Evolutionary conservation across 306 rosid species (phyloP).

Genomic region (Lathyrus aphaca): DNA sequence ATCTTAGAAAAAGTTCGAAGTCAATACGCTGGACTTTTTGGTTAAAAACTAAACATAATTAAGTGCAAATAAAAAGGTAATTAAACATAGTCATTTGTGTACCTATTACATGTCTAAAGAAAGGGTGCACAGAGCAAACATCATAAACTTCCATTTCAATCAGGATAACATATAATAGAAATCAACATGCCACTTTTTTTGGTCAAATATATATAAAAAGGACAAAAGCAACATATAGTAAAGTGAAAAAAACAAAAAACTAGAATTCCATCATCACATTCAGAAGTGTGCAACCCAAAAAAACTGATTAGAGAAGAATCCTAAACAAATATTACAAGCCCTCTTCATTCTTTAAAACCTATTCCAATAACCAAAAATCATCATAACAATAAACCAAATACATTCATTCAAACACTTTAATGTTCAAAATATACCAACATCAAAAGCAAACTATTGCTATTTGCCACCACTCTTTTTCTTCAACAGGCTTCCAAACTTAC

Average conservation of each 20-base stretch:
- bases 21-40: background rate
- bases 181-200: constrained; percentile 38
- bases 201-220: constrained; percentile 23
- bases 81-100: background rate
- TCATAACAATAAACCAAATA: constrained; percentile 42
- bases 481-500: constrained; percentile 86
- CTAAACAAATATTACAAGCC: constrained; percentile 66
- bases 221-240: constrained; percentile 16
- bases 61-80: background rate
- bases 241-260: constrained; percentile 26
- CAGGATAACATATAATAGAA: constrained; percentile 36
- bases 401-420: constrained; percentile 45
- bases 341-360: constrained; percentile 59
- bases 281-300: constrained; percentile 42
- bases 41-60: background rate
- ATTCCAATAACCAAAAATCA: constrained; percentile 60
- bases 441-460: constrained; percentile 39
- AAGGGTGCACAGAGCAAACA: background rate
- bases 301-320: constrained; percentile 41
- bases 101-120: background rate
- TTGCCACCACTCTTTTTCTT: constrained; percentile 71
- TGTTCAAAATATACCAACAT: constrained; percentile 55
- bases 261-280: constrained; percentile 45
- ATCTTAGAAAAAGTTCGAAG: background rate
- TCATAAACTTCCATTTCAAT: constrained; percentile 32